Base-by-base conservation (phyloP, 2,329 filamentous ascomycete genomes). In the Paracoccidioides lutzii region DNA sequence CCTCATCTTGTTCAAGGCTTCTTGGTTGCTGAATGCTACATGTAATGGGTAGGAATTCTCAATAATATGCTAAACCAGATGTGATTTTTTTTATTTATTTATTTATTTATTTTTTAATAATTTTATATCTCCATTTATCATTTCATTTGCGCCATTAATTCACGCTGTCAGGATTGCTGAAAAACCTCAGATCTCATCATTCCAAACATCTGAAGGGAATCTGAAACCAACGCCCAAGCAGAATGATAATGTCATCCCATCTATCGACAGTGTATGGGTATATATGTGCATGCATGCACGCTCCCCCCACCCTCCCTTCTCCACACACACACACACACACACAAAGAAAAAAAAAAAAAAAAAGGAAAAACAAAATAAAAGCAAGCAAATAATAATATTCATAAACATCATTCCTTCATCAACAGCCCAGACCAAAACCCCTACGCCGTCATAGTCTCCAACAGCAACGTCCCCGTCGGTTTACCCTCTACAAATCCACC, bases 391-490 rank as follows among this genome's bases (percentile, higher is more conserved):
- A 45, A 30, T n/a, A 53, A 15, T 22, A 38, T 15, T 48, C 37
- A n/a, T 15, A 37, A 52, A 41, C 10, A 14, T 32, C 50, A 32
- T 32, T 14, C 14, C 50, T n/a, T 22, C 14, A 15, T 22, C 22
- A 50, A 53, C 28, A 50, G 40, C 8, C 58, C 59, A 12, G 52
- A 53, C 41, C 60, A 59, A 53, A 61, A 37, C 55, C 59, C 58
- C 37, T 61, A 64, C 33, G 45, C 35, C 48, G 60, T 58, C 9
- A 63, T 63, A 9, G 48, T 46, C 22, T 59, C 53, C 41, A 62
- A 51, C 52, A 62, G 49, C 55, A 59, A 10, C 63, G 73, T 71
- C 41, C 75, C 64, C 33, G 74, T 62, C 51, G 75, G 63, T 55
- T 67, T 66, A 15, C 72, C 72, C 3, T 61, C 56, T 3, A 70